phyloP scores from a whole-genome alignment of 192 early-diverging fungal genomes.

The Coemansia sp. region DNA sequence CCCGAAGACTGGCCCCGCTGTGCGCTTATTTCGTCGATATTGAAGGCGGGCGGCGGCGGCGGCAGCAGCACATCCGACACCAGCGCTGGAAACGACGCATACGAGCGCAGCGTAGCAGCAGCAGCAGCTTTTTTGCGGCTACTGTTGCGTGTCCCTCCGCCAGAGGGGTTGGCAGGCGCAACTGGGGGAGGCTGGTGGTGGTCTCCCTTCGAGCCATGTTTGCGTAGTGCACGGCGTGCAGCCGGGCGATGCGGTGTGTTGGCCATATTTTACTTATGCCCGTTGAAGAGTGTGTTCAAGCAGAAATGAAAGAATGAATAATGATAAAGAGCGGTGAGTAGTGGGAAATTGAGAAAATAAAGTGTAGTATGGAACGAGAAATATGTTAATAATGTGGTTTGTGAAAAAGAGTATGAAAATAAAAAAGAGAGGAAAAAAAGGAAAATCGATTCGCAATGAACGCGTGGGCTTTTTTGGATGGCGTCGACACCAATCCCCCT shows the following conservation, averaged over 20 bases:
- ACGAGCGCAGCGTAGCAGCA: slow-evolving; percentile 17
- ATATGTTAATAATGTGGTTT: slow-evolving; percentile 5
- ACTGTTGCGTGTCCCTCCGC: background rate
- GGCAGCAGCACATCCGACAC: background rate
- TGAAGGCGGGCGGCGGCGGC: background rate
- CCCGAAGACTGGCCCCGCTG: background rate
- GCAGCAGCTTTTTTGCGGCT: slow-evolving; percentile 11
- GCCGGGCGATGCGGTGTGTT: slow-evolving; percentile 36
- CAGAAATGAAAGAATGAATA: slow-evolving; percentile 8
- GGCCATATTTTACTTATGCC: too few species aligned
- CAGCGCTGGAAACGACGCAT: slow-evolving; percentile 41
- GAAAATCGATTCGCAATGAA: slow-evolving; percentile 9
- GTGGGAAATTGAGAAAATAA: background rate
- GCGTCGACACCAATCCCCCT: slow-evolving; percentile 2
- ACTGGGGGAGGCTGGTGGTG: too few species aligned
- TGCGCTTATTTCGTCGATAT: background rate
- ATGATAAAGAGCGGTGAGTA: slow-evolving; percentile 7
- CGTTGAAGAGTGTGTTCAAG: too few species aligned
- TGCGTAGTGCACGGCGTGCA: slow-evolving; percentile 19
- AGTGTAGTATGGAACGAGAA: background rate
- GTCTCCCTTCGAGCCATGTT: slow-evolving; percentile 9
- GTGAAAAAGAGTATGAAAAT: slow-evolving; percentile 6
- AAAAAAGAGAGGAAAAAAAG: slow-evolving; percentile 9
- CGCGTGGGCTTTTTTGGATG: too few species aligned
- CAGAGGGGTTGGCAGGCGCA: slow-evolving; percentile 1